Base-by-base conservation (phyloP, 2,329 filamentous ascomycete species). In the Penicillium griseofulvum region DNA sequence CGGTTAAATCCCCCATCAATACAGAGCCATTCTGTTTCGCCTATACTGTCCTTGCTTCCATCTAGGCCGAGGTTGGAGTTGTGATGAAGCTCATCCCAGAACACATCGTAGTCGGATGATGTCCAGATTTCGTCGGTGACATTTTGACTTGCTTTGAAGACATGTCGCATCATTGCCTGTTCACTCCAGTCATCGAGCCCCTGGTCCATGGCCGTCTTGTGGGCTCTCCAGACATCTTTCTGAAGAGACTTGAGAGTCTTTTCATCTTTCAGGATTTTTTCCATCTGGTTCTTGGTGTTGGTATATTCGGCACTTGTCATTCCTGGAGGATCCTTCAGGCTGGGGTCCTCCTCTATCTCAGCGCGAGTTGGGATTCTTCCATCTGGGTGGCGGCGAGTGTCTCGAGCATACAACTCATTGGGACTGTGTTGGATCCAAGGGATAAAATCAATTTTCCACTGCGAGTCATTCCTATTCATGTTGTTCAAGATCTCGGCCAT, bases 121-220 rank as follows among this genome's bases (percentile, higher is more conserved):
- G 60, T 67, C 31, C 67, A 67, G 26, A 73, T 68, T 38, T 71
- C 66, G 17, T 76, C 75, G 0, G 74, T 75, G 10, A 71, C 66
- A 43, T 77, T 76, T 10, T 69, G 63, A 37, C 70, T 69, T 0
- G 71, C 66, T 16, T 66, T 61, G 14, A 77, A 66, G 2, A 70
- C 64, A 33, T 75, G 60, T 5, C 72, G 71, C 45, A 68, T 65
- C 56, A 63, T 61, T 9, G 59, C 62, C 42, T 63, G 62, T 41
- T 67, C 63, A 33, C 60, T 64, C 63, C 63, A 68, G 55, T 66
- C 65, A 38, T 65, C 62, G 5, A 66, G 54, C 17, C 64, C 64
- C 17, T 63, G 48, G 16, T 67, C 63, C 61, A 67, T 63, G 4
- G 62, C 65, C 1, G 48, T 37, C 29, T 56, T 59, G 42, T 67